Percentiles rank a stretch among this genome's conserved stretches.
Evolutionary conservation across 345 rosid genomes (phyloP).

Genomic region (Hypericum androsaemum): DNA sequence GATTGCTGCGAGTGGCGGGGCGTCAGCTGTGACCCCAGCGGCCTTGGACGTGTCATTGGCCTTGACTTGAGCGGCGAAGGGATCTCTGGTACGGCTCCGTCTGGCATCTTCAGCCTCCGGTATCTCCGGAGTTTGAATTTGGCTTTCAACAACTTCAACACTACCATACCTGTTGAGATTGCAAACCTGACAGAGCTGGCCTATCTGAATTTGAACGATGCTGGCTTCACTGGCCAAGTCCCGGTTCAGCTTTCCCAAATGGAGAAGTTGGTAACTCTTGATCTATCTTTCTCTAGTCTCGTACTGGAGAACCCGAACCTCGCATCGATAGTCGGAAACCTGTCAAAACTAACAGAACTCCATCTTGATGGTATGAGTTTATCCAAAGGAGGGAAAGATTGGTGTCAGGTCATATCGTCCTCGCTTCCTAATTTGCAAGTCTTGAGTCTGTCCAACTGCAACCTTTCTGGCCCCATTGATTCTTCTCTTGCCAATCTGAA

Average conservation of each 20-base stretch:
- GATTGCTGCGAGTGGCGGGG: slow-evolving; percentile 39
- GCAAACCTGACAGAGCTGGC: slow-evolving; percentile 21
- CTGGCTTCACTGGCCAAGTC: neutral
- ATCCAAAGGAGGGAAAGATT: neutral
- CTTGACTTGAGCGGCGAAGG: slow-evolving; percentile 32
- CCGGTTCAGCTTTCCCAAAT: neutral
- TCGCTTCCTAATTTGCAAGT: slow-evolving; percentile 21
- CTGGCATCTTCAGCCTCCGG: slow-evolving; percentile 26
- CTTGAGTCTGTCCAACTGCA: slow-evolving; percentile 23
- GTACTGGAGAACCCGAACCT: neutral
- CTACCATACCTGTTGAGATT: slow-evolving; percentile 16
- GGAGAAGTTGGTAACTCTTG: neutral
- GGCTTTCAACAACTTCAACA: slow-evolving; percentile 26
- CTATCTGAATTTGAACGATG: slow-evolving; percentile 3
- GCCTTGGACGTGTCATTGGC: slow-evolving; percentile 20
- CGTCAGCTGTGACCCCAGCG: neutral
- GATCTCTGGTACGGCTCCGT: slow-evolving; percentile 25
- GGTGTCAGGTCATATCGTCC: slow-evolving; percentile 10
- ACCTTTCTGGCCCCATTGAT: slow-evolving; percentile 5
- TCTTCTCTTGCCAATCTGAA: neutral
- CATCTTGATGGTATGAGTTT: neutral
- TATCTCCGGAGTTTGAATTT: slow-evolving; percentile 32
- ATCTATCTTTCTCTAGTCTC: neutral
- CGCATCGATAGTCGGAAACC: neutral
- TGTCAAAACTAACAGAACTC: neutral